These are phyloP conservation scores for Aspergillus sp. DNA, from an alignment of 2,329 filamentous ascomycete species.

Conservation along the genomic window DNA sequence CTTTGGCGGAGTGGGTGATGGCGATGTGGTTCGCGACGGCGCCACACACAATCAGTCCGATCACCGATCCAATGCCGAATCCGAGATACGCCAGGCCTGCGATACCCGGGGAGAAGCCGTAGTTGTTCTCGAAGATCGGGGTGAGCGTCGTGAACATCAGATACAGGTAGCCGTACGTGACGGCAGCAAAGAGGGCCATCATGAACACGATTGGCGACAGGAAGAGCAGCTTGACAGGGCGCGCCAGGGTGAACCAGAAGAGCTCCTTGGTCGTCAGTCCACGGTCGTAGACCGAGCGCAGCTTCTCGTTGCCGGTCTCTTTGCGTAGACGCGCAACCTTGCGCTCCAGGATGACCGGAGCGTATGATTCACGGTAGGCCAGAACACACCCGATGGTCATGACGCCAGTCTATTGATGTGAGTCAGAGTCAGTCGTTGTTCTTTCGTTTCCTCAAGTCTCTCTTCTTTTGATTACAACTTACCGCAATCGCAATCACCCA, in stretches of 20 bases:
- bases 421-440: constrained; percentile 1
- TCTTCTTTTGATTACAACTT: too few species aligned
- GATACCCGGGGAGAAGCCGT: constrained; percentile 42
- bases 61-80: constrained; percentile 38
- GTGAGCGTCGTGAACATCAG: constrained; percentile 53
- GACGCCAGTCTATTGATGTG: constrained; percentile 14
- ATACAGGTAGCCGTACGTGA: constrained; percentile 54
- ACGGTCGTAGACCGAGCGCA: constrained; percentile 25
- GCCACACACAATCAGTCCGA: constrained; percentile 32
- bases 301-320: constrained; percentile 21
- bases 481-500: constrained; percentile 40
- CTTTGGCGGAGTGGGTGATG: constrained; percentile 22
- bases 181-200: constrained; percentile 48
- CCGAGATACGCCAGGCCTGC: constrained; percentile 48
- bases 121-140: constrained; percentile 45
- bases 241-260: constrained; percentile 44
- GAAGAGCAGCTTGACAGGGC: constrained; percentile 37
- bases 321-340: constrained; percentile 27
- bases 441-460: too few species aligned
- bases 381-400: constrained; percentile 23
- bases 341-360: constrained; percentile 27
- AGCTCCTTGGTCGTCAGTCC: constrained; percentile 37
- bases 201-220: constrained; percentile 40
- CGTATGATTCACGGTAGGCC: constrained; percentile 32
- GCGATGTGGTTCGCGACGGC: constrained; percentile 21